Evolutionary conservation across 108 stramenopile genomes (phyloP).

Genomic region (Cylindrotheca fusiformis): DNA sequence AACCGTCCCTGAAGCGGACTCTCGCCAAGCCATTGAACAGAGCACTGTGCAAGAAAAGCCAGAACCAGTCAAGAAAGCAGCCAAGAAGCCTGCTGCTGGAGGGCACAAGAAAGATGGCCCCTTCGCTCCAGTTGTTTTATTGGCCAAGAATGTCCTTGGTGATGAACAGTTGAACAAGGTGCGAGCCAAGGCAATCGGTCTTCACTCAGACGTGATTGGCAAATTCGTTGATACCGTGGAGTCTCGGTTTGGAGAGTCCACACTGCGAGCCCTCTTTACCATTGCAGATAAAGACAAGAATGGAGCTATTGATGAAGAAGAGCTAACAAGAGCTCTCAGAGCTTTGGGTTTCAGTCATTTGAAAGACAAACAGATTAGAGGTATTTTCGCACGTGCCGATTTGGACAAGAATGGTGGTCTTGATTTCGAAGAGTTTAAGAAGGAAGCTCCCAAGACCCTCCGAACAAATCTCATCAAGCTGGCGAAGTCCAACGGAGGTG

Average conservation of each 20-base stretch:
- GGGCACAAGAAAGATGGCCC: constrained; percentile 38
- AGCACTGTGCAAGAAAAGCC: background rate
- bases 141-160: constrained; percentile 62
- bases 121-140: constrained; percentile 69
- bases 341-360: constrained; percentile 71
- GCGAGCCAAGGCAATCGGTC: constrained; percentile 66
- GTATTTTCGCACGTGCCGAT: constrained; percentile 75
- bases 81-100: constrained; percentile 10
- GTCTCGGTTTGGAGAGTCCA: constrained; percentile 55
- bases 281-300: constrained; percentile 57
- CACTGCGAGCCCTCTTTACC: constrained; percentile 50
- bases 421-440: constrained; percentile 65
- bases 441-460: constrained; percentile 73
- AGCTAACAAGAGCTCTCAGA: constrained; percentile 46
- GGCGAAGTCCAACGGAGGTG: constrained; percentile 86
- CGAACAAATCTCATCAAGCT: constrained; percentile 77
- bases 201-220: constrained; percentile 74
- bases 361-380: constrained; percentile 70
- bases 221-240: constrained; percentile 70
- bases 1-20: background rate
- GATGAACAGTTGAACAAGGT: constrained; percentile 65
- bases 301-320: constrained; percentile 59
- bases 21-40: background rate
- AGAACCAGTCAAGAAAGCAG: background rate
- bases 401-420: constrained; percentile 59